Percentiles rank a stretch among this genome's conserved stretches.
Evolutionary conservation across 768 basidiomycete species (phyloP).

Genomic region (Panellus pusillus): DNA sequence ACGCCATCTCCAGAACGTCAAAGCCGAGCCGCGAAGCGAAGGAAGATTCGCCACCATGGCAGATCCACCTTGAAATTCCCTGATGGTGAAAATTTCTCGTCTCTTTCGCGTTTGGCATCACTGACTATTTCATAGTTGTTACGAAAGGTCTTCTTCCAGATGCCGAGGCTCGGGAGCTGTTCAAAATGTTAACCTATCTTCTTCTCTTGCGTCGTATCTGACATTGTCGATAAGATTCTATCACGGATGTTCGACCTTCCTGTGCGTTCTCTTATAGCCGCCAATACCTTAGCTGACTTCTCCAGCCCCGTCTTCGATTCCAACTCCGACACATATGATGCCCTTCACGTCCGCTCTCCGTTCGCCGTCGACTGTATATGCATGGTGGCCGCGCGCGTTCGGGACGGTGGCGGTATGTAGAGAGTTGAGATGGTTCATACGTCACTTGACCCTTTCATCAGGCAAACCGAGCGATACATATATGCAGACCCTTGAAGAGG

Average conservation of each 20-base stretch:
- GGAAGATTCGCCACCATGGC: slow-evolving; percentile 66
- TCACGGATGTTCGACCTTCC: slow-evolving; percentile 87
- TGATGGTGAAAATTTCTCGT: slow-evolving; percentile 54
- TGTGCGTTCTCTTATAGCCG: slow-evolving; percentile 35
- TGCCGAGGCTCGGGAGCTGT: slow-evolving; percentile 81
- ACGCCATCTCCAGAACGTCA: slow-evolving; percentile 73
- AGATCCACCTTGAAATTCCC: slow-evolving; percentile 65
- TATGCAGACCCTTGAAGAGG: slow-evolving; percentile 75
- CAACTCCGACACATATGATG: slow-evolving; percentile 80
- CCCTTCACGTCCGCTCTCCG: slow-evolving; percentile 84
- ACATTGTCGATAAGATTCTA: slow-evolving; percentile 63
- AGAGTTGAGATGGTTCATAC: background rate
- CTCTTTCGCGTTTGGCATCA: slow-evolving; percentile 4
- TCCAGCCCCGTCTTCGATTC: slow-evolving; percentile 78
- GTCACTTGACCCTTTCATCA: slow-evolving; percentile 30
- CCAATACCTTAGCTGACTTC: slow-evolving; percentile 15
- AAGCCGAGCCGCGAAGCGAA: slow-evolving; percentile 66
- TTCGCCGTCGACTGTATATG: slow-evolving; percentile 93
- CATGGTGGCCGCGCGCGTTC: slow-evolving; percentile 88
- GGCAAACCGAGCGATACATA: slow-evolving; percentile 76
- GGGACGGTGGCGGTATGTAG: slow-evolving; percentile 81
- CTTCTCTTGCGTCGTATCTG: slow-evolving; percentile 7
- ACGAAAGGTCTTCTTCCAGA: slow-evolving; percentile 81
- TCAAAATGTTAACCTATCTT: slow-evolving; percentile 57
- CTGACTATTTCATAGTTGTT: slow-evolving; percentile 54